Conservation (phyloP, 306 rosid genomes). For the Dalbergia cochinchinensis region DNA sequence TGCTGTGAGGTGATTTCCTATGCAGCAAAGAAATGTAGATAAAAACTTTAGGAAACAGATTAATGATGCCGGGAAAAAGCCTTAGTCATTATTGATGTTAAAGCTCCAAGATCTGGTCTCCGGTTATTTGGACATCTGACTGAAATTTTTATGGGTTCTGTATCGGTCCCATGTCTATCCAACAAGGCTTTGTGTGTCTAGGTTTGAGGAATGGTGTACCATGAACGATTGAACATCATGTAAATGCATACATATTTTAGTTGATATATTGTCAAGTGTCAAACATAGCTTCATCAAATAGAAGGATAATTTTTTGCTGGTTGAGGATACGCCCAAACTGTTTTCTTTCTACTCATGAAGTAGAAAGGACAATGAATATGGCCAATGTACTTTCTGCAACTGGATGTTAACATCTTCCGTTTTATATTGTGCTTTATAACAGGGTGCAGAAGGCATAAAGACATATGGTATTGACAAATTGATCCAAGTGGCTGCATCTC, state of each 20-base stretch:
- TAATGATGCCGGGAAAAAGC: conserved; percentile 28
- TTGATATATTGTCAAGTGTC: not conserved
- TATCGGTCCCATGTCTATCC: conserved; percentile 19
- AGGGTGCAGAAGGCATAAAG: conserved; percentile 94
- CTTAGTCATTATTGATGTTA: conserved; percentile 3
- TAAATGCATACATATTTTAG: not conserved
- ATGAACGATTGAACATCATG: not conserved
- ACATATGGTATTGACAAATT: conserved; percentile 88
- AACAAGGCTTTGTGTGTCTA: conserved; percentile 7
- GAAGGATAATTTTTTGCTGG: conserved; percentile 5
- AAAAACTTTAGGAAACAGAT: conserved; percentile 25
- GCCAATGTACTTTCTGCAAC: not conserved
- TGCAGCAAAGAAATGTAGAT: not conserved
- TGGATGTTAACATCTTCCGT: conserved; percentile 39
- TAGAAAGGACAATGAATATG: conserved; percentile 9
- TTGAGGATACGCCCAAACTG: conserved; percentile 20
- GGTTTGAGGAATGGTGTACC: conserved; percentile 30
- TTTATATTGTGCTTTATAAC: conserved; percentile 33
- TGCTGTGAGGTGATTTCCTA: conserved; percentile 1
- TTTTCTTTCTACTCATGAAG: conserved; percentile 31
- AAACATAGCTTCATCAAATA: conserved; percentile 16
- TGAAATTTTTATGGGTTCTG: conserved; percentile 27
- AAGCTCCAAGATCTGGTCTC: conserved; percentile 11
- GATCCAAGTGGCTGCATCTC: conserved; percentile 92
- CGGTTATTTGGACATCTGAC: conserved; percentile 28